Evolutionary conservation across 2,329 filamentous ascomycete species (phyloP), one percentile per base, ranked within the genome.

Genomic region (Apiospora koreana): DNA sequence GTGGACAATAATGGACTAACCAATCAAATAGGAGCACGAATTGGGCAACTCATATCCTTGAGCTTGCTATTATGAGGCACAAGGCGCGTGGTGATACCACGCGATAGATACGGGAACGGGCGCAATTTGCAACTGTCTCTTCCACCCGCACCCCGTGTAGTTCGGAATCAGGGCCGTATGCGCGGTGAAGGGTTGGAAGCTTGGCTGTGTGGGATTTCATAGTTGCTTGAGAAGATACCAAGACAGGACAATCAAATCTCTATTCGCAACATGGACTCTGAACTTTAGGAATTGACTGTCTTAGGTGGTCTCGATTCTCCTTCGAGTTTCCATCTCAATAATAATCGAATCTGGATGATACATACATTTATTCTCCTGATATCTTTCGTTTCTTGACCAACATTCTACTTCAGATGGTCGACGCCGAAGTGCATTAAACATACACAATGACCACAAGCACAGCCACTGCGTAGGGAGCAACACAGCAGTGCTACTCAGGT

Each of bases 41-140:
- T 83, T 91, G 80, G 90, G 90, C 65, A 92, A 92, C 69, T 88
- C 86, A 41, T 88, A 86, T 78, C 80, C 83, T 70, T 86, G 73
- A 67, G 65, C 25, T 28, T 16, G 41, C n/a, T 21, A 23, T 42
- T 31, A 38, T 38, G 18, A 21, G 21, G 18, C 54, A 38, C 31
- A 38, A 14, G 31, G 28, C 54, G 9, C 9, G 18, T 16, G n/a
- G 6, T 21, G 21, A 31, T 38, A n/a, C 31, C 54, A 31, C 31
- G 10, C 8, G 21, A 38, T 38, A 62, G 54, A 62, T 62, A 38
- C 31, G 31, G 54, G 54, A 62, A 38, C 28, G 18, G 54, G 54
- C 54, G 21, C 54, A 62, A 62, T 38, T 21, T 38, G 54, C 16
- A n/a, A 62, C 31, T 38, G 8, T n/a, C n/a, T 12, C 31, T n/a